phyloP scores from a whole-genome alignment of 2,329 filamentous ascomycete genomes.

The Xylariales sp. region DNA sequence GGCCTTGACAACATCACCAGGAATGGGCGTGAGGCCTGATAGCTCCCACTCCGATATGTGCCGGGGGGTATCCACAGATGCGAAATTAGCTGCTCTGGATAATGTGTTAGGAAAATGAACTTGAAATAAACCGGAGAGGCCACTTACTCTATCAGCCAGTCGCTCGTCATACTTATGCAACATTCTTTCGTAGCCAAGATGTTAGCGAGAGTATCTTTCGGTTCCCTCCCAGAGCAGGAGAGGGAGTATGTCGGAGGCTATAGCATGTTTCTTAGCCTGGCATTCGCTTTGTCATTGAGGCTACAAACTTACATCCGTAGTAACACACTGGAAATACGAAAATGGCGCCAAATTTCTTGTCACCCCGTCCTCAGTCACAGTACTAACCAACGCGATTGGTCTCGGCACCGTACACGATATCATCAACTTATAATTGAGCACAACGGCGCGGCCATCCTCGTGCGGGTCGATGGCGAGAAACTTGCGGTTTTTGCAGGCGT shows the following conservation, averaged over 20 bases:
- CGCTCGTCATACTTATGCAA: slow-evolving; percentile 16
- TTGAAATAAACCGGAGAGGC: neutral
- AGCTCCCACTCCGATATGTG: slow-evolving; percentile 15
- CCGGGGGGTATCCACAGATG: slow-evolving; percentile 14
- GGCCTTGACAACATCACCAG: slow-evolving; percentile 4
- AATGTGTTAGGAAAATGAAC: neutral
- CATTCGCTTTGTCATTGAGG: neutral
- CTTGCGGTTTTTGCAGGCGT: slow-evolving; percentile 6
- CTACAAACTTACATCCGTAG: neutral
- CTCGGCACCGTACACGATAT: slow-evolving; percentile 1
- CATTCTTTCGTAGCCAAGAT: slow-evolving; percentile 14
- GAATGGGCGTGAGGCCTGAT: slow-evolving; percentile 9
- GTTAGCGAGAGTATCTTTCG: slow-evolving; percentile 16
- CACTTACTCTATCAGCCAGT: slow-evolving; percentile 15
- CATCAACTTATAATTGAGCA: slow-evolving; percentile 16
- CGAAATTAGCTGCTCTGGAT: slow-evolving; percentile 12
- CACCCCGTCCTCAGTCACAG: neutral
- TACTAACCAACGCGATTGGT: slow-evolving; percentile 2
- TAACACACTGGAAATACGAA: slow-evolving; percentile 3
- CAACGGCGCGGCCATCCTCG: slow-evolving; percentile 10
- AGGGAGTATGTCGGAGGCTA: slow-evolving; percentile 20
- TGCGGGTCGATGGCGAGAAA: slow-evolving; percentile 8
- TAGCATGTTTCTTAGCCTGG: neutral
- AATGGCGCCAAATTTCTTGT: slow-evolving; percentile 4
- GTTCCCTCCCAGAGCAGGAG: slow-evolving; percentile 12